These are phyloP conservation scores for Theileria orientalis DNA, from an alignment of 169 alveolate species.

Conservation along the genomic window DNA sequence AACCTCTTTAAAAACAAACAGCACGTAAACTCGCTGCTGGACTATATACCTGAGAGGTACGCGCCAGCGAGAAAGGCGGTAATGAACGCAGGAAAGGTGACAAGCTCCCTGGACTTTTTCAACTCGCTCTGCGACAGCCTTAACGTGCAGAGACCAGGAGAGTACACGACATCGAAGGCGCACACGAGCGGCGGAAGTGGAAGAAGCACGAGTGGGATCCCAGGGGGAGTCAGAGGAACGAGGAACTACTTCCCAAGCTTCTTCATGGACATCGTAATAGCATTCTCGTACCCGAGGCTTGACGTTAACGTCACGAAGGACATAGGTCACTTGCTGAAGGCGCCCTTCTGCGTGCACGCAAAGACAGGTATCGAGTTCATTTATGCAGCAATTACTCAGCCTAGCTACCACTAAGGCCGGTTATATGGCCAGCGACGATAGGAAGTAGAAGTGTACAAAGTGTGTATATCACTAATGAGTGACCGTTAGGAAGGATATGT, in stretches of 20 bases:
- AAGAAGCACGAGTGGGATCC: not conserved
- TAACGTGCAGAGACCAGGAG: conserved; percentile 31
- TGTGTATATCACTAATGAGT: not conserved
- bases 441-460: not conserved
- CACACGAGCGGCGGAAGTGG: not conserved
- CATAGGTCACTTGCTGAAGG: conserved; percentile 85
- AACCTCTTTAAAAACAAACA: conserved; percentile 8
- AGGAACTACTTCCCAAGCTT: conserved; percentile 32
- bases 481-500: conserved; percentile 74
- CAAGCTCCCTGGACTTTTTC: conserved; percentile 33
- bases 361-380: conserved; percentile 81
- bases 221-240: not conserved
- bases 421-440: not conserved
- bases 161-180: too few relatives aligned
- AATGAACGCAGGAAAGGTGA: conserved; percentile 4
- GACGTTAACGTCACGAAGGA: conserved; percentile 75
- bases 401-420: not conserved
- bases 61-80: conserved; percentile 31
- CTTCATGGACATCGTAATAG: conserved; percentile 63
- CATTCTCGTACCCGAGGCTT: conserved; percentile 64
- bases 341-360: conserved; percentile 90
- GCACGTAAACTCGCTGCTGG: conserved; percentile 45
- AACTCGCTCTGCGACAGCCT: conserved; percentile 35
- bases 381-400: too few relatives aligned
- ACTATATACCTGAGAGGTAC: conserved; percentile 44